Percentiles rank a stretch among this genome's conserved stretches.
These are phyloP conservation scores for Balakata baccata DNA, from an alignment of 345 rosid genomes.

Conservation along the genomic window DNA sequence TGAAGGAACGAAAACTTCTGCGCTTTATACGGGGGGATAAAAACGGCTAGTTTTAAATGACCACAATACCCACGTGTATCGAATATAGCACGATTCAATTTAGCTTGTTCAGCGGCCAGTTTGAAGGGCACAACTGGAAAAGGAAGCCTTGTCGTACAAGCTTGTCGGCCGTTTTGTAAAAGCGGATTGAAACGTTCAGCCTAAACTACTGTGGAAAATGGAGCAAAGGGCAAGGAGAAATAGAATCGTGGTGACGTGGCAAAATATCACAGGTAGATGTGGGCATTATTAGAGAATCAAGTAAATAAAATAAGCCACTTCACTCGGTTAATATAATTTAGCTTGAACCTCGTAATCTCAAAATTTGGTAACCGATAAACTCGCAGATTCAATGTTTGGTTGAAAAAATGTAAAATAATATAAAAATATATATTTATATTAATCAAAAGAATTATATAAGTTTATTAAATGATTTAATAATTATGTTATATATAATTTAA, in stretches of 20 bases:
- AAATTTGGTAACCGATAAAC: too few species aligned
- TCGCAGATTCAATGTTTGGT: too few species aligned
- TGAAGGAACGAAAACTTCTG: slow-evolving; percentile 18
- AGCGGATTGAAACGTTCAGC: slow-evolving; percentile 11
- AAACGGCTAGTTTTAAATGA: neutral
- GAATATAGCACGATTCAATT: too few species aligned
- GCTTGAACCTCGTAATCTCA: too few species aligned
- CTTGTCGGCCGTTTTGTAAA: slow-evolving; percentile 19
- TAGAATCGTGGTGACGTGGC: slow-evolving; percentile 3
- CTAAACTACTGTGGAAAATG: neutral
- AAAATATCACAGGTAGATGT: neutral
- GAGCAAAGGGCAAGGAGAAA: slow-evolving; percentile 3
- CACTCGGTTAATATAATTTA: too few species aligned
- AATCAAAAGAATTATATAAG: too few species aligned
- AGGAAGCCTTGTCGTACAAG: neutral
- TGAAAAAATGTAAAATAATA: too few species aligned
- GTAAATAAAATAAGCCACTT: too few species aligned
- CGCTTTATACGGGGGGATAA: slow-evolving; percentile 20
- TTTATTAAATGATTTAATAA: too few species aligned
- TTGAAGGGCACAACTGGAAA: slow-evolving; percentile 18
- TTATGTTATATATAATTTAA: too few species aligned
- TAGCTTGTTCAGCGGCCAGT: neutral
- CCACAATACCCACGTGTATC: neutral
- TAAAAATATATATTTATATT: too few species aligned
- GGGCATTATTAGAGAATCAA: too few species aligned